Evolutionary conservation across 352 stramenopile genomes (phyloP).

Genomic region (Globisporangium viniferum): DNA sequence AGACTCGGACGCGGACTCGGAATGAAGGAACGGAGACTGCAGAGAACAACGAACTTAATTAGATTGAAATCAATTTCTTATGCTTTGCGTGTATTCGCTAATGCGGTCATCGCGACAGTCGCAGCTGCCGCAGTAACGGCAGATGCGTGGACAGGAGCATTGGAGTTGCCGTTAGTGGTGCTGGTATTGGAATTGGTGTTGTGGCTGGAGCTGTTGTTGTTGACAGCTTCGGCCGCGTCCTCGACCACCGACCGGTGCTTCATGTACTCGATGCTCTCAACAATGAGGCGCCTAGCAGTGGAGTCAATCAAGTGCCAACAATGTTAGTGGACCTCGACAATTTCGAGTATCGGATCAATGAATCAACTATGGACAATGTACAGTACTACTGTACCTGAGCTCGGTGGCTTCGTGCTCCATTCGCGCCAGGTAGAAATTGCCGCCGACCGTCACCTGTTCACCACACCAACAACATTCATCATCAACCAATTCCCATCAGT

Average conservation of each 20-base stretch:
- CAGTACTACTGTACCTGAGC: slow-evolving; percentile 16
- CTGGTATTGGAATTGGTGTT: background rate
- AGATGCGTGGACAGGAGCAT: background rate
- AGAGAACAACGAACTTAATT: background rate
- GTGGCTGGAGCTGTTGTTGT: slow-evolving; percentile 1
- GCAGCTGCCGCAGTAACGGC: background rate
- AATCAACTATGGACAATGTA: background rate
- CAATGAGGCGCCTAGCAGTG: slow-evolving; percentile 17
- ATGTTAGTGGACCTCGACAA: background rate
- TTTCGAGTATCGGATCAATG: background rate
- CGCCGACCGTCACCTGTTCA: slow-evolving; percentile 24
- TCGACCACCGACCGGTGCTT: slow-evolving; percentile 16
- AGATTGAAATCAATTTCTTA: slow-evolving; percentile 10
- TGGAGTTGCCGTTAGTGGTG: background rate
- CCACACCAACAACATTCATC: background rate
- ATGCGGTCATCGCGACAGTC: background rate
- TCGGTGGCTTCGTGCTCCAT: slow-evolving; percentile 63
- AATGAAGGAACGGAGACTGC: background rate
- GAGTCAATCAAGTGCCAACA: background rate
- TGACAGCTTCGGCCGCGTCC: background rate
- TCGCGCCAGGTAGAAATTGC: slow-evolving; percentile 65
- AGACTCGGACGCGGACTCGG: background rate
- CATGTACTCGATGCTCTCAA: slow-evolving; percentile 31
- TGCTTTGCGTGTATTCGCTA: background rate
- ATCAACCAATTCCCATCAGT: background rate